Conservation (phyloP, 176 grass and related monocot species). For the Musa acuminata region DNA sequence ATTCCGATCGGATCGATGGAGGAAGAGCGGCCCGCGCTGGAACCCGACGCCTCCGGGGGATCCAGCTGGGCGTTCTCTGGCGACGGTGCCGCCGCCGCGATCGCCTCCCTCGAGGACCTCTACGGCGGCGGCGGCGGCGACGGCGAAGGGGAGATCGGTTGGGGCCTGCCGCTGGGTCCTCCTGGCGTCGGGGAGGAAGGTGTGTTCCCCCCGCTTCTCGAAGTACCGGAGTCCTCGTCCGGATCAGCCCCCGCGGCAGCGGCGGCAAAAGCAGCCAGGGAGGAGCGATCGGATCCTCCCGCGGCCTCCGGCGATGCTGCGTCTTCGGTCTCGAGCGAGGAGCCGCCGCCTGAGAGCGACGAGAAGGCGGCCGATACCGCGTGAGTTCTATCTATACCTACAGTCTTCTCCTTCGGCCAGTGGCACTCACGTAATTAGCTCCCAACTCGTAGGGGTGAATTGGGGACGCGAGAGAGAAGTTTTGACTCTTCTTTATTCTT, state of each 20-base stretch:
- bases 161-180: not conserved
- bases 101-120: not conserved
- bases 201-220: not conserved
- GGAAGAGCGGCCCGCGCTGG: not conserved
- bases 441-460: not conserved
- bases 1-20: no score
- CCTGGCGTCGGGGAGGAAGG: not conserved
- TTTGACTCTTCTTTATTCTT: not conserved
- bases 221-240: not conserved
- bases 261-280: not conserved
- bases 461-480: not conserved
- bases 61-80: not conserved
- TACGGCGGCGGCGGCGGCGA: not conserved
- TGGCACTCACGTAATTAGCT: not conserved
- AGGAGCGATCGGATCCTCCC: not conserved
- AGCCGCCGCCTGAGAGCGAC: not conserved
- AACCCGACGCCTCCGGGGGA: not conserved
- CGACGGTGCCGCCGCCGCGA: not conserved
- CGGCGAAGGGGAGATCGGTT: not conserved
- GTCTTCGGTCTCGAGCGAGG: conserved; percentile 3
- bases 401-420: not conserved
- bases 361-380: not conserved
- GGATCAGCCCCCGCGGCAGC: not conserved
- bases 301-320: not conserved
- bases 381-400: not conserved